Conservation (phyloP, 192 early-diverging fungal genomes). For the Umbelopsis sp. region DNA sequence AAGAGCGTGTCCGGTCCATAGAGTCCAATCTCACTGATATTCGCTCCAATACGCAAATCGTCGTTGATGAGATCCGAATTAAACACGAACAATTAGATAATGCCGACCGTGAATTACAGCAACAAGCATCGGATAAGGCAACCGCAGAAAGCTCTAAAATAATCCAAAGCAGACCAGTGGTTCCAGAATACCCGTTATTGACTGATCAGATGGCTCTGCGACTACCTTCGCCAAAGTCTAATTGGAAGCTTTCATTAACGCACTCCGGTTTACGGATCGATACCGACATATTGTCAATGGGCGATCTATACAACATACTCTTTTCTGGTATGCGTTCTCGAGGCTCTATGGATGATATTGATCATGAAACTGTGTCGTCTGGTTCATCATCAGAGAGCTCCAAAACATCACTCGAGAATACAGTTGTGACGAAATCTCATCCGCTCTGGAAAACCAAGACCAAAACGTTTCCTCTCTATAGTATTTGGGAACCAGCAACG, state of each 20-base stretch:
- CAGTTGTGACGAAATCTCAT: constrained; percentile 12
- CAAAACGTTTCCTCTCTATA: constrained; percentile 25
- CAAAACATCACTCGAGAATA: not conserved
- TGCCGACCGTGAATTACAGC: not conserved
- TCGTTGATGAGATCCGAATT: constrained; percentile 21
- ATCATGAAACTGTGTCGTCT: not conserved
- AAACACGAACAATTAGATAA: not conserved
- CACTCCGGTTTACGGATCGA: constrained; percentile 28
- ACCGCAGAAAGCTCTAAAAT: not conserved
- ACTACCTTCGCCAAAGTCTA: not conserved
- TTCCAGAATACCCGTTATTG: not conserved
- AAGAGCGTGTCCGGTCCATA: constrained; percentile 20
- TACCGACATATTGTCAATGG: constrained; percentile 32
- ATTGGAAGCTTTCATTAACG: constrained; percentile 29
- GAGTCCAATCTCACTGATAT: constrained; percentile 24
- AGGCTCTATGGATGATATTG: not conserved
- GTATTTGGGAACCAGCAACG: constrained; percentile 19
- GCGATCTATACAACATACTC: constrained; percentile 31
- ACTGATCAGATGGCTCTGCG: not conserved
- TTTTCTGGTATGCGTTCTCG: constrained; percentile 14
- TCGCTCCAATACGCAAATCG: constrained; percentile 18
- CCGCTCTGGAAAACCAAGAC: constrained; percentile 15
- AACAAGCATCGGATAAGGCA: not conserved
- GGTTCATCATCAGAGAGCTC: not conserved
- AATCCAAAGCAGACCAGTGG: not conserved